Percentiles rank a stretch among this genome's conserved stretches.
Conservation (phyloP, 2,329 filamentous ascomycete genomes). For the Didymella pinodella region DNA sequence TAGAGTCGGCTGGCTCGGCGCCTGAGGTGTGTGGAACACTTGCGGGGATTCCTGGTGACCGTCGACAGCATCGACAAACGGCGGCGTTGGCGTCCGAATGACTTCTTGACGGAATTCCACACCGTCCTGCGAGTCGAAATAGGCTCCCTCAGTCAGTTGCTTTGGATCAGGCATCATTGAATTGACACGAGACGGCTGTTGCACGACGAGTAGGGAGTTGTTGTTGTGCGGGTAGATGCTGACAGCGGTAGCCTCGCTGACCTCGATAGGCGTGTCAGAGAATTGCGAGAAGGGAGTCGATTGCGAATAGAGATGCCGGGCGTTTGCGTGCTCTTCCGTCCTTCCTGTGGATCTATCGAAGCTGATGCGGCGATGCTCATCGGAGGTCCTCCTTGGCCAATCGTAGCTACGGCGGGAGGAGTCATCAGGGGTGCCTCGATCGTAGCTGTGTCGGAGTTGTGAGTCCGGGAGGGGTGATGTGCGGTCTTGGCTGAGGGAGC, state of each 20-base stretch:
- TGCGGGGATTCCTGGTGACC: conserved; percentile 13
- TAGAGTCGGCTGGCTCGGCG: conserved; percentile 31
- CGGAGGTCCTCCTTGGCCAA: conserved; percentile 39
- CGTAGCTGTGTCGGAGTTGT: conserved; percentile 31
- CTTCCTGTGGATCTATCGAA: conserved; percentile 49
- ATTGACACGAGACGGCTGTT: conserved; percentile 54
- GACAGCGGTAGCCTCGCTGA: conserved; percentile 68
- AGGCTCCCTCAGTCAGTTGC: conserved; percentile 27
- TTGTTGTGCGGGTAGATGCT: conserved; percentile 70
- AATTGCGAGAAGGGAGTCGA: conserved; percentile 59
- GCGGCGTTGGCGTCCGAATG: conserved; percentile 35
- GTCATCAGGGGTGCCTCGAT: conserved; percentile 42
- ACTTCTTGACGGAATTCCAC: conserved; percentile 29
- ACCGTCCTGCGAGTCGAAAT: conserved; percentile 29
- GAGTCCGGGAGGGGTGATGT: conserved; percentile 40
- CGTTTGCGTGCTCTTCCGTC: conserved; percentile 50
- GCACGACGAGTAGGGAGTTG: conserved; percentile 69
- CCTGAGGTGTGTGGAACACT: conserved; percentile 19
- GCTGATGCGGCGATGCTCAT: conserved; percentile 48
- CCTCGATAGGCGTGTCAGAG: conserved; percentile 63
- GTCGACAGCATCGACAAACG: conserved; percentile 38
- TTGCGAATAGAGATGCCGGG: conserved; percentile 58
- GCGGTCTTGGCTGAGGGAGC: conserved; percentile 41
- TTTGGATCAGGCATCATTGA: conserved; percentile 32
- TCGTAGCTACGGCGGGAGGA: conserved; percentile 43